phyloP scores from a whole-genome alignment of 1,139 yeast species.

The Taiozyma sp. region DNA sequence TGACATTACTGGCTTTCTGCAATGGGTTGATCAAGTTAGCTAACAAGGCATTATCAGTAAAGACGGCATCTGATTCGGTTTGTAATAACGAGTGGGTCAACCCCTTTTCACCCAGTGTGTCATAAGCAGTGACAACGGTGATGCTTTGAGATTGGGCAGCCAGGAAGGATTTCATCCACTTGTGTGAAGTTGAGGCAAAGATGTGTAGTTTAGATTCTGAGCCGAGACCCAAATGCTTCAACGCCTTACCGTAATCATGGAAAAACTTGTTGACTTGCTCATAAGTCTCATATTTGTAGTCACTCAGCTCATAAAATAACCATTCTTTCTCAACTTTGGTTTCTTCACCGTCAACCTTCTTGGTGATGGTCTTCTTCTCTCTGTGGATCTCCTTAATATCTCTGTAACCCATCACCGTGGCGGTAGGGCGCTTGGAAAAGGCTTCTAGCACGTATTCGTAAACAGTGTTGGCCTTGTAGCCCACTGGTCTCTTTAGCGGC shows the following conservation, averaged over 20 bases:
- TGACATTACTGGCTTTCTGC: slow-evolving; percentile 54
- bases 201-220: slow-evolving; percentile 72
- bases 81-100: slow-evolving; percentile 80
- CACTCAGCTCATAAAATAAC: slow-evolving; percentile 76
- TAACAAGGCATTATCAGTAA: slow-evolving; percentile 76
- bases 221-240: slow-evolving; percentile 64
- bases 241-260: slow-evolving; percentile 65
- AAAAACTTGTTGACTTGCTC: slow-evolving; percentile 47
- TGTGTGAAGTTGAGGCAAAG: slow-evolving; percentile 78
- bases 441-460: slow-evolving; percentile 67
- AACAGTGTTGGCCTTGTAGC: slow-evolving; percentile 57
- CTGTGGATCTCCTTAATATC: slow-evolving; percentile 63
- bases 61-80: slow-evolving; percentile 72
- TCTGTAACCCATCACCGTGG: slow-evolving; percentile 75
- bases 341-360: slow-evolving; percentile 72
- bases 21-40: slow-evolving; percentile 66
- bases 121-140: slow-evolving; percentile 94
- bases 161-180: slow-evolving; percentile 86
- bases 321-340: slow-evolving; percentile 75
- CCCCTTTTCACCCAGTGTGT: slow-evolving; percentile 91
- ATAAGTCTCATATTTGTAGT: slow-evolving; percentile 62
- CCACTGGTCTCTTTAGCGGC: slow-evolving; percentile 48
- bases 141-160: slow-evolving; percentile 74
- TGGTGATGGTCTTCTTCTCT: slow-evolving; percentile 71
- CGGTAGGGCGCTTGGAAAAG: slow-evolving; percentile 48